Conservation (phyloP, 2,329 filamentous ascomycete genomes). For the Colletotrichum aenigma region DNA sequence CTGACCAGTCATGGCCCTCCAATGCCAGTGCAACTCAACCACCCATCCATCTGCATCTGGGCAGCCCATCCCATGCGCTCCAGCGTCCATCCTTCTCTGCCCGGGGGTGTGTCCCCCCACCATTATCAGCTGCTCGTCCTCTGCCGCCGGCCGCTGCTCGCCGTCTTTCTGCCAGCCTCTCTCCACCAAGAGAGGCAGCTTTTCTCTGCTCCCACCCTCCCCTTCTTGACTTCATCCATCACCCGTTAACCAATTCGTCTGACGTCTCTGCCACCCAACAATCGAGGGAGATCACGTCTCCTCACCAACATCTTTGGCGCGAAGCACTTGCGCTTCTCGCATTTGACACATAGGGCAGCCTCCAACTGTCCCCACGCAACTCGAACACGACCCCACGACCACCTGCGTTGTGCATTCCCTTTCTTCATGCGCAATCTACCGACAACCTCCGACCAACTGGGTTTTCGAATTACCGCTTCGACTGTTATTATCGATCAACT, state of each 20-base stretch:
- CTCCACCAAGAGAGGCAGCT: constrained; percentile 18
- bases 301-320: background rate
- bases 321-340: background rate
- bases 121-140: constrained; percentile 11
- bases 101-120: constrained; percentile 2
- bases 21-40: background rate
- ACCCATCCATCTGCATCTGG: background rate
- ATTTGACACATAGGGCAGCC: background rate
- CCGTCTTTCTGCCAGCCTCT: constrained; percentile 12
- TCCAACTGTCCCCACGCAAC: background rate
- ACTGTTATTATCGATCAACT: background rate
- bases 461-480: background rate
- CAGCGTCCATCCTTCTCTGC: background rate
- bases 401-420: background rate
- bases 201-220: constrained; percentile 6
- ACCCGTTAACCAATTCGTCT: background rate
- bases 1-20: constrained; percentile 3
- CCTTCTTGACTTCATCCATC: background rate
- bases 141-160: background rate
- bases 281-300: background rate
- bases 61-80: background rate
- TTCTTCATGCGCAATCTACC: background rate
- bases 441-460: background rate
- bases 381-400: constrained; percentile 9
- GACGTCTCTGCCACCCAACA: background rate